Base-by-base conservation (phyloP, 148 eudicot genomes). In the Nepenthes gracilis region DNA sequence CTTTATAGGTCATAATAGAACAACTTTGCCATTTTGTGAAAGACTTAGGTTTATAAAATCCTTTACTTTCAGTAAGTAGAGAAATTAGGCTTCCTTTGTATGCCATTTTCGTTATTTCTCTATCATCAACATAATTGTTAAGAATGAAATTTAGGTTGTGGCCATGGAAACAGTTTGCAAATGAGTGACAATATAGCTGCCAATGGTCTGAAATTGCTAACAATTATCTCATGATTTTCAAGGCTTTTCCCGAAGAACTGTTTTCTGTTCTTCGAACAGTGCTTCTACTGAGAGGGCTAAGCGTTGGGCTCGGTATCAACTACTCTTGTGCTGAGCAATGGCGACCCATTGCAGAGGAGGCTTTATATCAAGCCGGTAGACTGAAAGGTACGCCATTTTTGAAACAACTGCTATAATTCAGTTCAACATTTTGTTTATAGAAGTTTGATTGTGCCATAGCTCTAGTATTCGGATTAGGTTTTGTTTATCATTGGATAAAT, bases 191-290 rank as follows among this genome's bases (percentile, higher is more conserved):
- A 23, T 23, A 23, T 23, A 23, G 23, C 23, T 23, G 23, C 23
- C 23, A 23, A 12, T 52, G 55, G 2, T n/a, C 32, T 14, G 32
- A 52, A n/a, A 14, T 52, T 12, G 15, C 55, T 52, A n/a, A 52
- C 54, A 4, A 23, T 43, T 33, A 7, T 12, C 34, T 11, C 48
- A 60, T 1, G 38, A 15, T 66, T 61, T 34, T 51, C 33, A 58
- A 92, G 98, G 90, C 86, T 38, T 92, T 92, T 75, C 98, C 98
- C 7, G 98, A 92, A 71, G 98, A 92, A 76, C 74, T 92, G 38
- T 92, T 92, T 66, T 92, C 94, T 53, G 90, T 92, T 72, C 96
- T 92, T 59, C 96, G 98, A 33, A 92, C 96, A 1, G 90, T 92
- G 59, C 94, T 80, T 71, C 77, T 92, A 14, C 69, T 92, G 62